These are phyloP conservation scores for Rhododendron ferrugineum DNA, from an alignment of 148 eudicot species.

Conservation along the genomic window DNA sequence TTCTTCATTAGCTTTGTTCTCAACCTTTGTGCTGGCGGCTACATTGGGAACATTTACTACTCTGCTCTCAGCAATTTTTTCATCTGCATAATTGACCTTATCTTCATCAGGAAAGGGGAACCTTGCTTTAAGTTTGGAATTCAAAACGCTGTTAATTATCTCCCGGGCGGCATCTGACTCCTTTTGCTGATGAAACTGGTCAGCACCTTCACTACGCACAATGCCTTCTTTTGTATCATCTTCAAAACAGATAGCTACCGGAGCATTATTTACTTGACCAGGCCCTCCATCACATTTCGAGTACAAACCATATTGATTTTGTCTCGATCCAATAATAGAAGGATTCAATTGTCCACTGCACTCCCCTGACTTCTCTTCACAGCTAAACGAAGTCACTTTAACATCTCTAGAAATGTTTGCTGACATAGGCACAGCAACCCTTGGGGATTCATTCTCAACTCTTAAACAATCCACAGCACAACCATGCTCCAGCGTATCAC, in stretches of 20 bases:
- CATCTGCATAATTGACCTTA: not conserved
- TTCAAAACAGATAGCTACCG: constrained; percentile 10
- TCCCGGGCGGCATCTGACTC: not conserved
- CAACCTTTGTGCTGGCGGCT: constrained; percentile 12
- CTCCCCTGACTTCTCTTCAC: constrained; percentile 10
- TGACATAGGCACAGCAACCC: constrained; percentile 7
- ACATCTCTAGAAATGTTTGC: constrained; percentile 8
- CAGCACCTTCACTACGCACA: not conserved
- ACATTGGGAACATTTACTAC: constrained; percentile 8
- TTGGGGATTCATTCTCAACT: constrained; percentile 11
- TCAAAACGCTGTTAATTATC: not conserved
- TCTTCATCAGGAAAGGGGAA: constrained; percentile 4
- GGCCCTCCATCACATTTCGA: constrained; percentile 1
- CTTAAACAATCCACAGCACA: not conserved
- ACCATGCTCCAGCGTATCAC: constrained; percentile 9
- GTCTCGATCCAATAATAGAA: constrained; percentile 3
- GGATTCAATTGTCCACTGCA: constrained; percentile 1
- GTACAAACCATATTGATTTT: not conserved
- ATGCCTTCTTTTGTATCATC: constrained; percentile 12
- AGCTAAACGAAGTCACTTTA: constrained; percentile 7
- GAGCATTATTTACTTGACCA: constrained; percentile 9
- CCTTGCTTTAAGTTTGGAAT: constrained; percentile 4
- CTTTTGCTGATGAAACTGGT: constrained; percentile 8
- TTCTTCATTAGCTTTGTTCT: constrained; percentile 17
- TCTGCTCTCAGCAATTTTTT: constrained; percentile 6